Evolutionary conservation across 305 asterid species (phyloP).

Genomic region (Solanum chacoense): DNA sequence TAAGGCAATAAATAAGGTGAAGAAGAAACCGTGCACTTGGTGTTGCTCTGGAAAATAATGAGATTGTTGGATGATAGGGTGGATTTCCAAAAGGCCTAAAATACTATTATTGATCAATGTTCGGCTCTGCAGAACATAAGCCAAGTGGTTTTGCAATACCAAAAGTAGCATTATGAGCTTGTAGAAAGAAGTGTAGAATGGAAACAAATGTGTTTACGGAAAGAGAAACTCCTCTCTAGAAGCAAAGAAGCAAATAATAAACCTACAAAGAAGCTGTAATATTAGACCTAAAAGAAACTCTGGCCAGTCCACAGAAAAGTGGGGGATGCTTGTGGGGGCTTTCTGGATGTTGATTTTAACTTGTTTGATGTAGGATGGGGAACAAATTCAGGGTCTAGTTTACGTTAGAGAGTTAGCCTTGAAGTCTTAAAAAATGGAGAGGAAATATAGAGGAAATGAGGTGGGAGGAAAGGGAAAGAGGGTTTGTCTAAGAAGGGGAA

Average conservation of each 20-base stretch:
- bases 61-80: constrained; percentile 90
- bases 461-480: background rate
- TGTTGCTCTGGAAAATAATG: constrained; percentile 81
- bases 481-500: background rate
- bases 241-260: background rate
- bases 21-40: constrained; percentile 37
- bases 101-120: constrained; percentile 77
- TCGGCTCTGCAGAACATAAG: constrained; percentile 88
- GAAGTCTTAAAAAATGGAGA: background rate
- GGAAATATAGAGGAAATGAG: background rate
- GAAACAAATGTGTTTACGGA: background rate
- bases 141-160: constrained; percentile 89
- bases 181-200: constrained; percentile 76
- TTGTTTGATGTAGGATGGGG: background rate
- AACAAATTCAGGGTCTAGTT: background rate
- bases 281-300: background rate
- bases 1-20: background rate
- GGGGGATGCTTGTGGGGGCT: background rate
- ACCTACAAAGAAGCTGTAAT: background rate
- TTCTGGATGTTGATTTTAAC: background rate
- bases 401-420: background rate
- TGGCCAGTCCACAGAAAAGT: background rate
- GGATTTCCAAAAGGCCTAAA: constrained; percentile 87
- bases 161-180: constrained; percentile 86
- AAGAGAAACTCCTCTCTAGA: background rate